These are phyloP conservation scores for Stevia rebaudiana DNA, from an alignment of 140 eudicot genomes.

Conservation along the genomic window DNA sequence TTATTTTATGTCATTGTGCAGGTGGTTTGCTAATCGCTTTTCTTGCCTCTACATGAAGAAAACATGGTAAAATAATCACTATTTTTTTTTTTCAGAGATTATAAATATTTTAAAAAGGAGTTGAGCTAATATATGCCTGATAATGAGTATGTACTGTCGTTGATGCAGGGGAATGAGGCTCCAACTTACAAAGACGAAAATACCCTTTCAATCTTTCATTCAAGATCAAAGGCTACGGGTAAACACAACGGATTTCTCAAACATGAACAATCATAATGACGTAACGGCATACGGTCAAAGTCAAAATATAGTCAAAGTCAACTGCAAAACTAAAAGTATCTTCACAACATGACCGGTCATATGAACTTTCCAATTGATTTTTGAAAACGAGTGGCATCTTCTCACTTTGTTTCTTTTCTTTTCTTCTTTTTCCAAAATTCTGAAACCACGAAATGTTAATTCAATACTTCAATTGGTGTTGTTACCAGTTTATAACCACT, in stretches of 20 bases:
- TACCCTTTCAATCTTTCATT: slow-evolving; percentile 26
- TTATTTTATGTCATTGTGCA: slow-evolving; percentile 19
- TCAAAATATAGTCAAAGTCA: slow-evolving; percentile 25
- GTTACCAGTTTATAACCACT: too few relatives aligned
- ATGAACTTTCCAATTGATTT: too few relatives aligned
- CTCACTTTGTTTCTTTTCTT: too few relatives aligned
- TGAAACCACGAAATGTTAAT: too few relatives aligned
- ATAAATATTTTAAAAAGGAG: neutral
- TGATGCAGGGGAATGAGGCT: slow-evolving; percentile 19
- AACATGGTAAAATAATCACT: slow-evolving; percentile 32
- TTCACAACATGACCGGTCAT: too few relatives aligned
- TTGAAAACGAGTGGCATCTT: too few relatives aligned
- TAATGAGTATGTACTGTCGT: neutral
- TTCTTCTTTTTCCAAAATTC: too few relatives aligned
- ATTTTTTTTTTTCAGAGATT: neutral
- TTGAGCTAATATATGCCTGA: neutral
- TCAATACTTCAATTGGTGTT: too few relatives aligned
- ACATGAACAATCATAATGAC: slow-evolving; percentile 36
- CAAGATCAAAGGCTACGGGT: slow-evolving; percentile 43
- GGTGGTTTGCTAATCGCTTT: slow-evolving; percentile 52
- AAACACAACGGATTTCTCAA: slow-evolving; percentile 36
- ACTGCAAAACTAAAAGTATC: too few relatives aligned
- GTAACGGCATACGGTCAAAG: slow-evolving; percentile 25
- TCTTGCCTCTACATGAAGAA: slow-evolving; percentile 36
- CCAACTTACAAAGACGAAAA: slow-evolving; percentile 25